Percentiles rank a stretch among this genome's conserved stretches.
Evolutionary conservation across 805 yeast genomes (phyloP).

Genomic region (Ogataea trehaloabstinens): DNA sequence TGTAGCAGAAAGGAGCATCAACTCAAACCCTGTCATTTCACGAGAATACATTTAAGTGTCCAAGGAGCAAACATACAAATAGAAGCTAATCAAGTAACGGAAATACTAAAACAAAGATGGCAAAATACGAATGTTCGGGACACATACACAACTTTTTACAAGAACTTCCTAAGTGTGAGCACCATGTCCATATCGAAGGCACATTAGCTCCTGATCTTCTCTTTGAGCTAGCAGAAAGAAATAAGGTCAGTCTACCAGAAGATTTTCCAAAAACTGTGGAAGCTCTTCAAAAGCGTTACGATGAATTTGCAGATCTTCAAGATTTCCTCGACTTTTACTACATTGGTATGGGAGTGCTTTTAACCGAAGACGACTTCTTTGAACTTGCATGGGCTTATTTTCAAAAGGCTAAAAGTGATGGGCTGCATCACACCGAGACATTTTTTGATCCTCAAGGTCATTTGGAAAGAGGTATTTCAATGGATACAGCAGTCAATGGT

Average conservation of each 20-base stretch:
- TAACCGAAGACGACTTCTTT: slow-evolving; percentile 67
- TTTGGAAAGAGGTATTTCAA: slow-evolving; percentile 58
- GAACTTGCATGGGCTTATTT: slow-evolving; percentile 78
- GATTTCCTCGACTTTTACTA: slow-evolving; percentile 79
- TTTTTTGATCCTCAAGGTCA: slow-evolving; percentile 89
- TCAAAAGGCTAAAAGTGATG: slow-evolving; percentile 54
- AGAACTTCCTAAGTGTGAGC: slow-evolving; percentile 69
- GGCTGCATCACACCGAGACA: slow-evolving; percentile 67
- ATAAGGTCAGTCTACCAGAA: slow-evolving; percentile 57
- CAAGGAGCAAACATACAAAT: no score
- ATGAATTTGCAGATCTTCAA: slow-evolving; percentile 63
- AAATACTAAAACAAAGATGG: no score
- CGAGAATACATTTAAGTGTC: no score
- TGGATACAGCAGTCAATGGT: slow-evolving; percentile 63
- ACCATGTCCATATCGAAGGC: slow-evolving; percentile 2
- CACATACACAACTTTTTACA: slow-evolving; percentile 50
- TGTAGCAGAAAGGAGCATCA: no score
- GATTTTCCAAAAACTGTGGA: slow-evolving; percentile 60
- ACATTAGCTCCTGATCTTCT: slow-evolving; percentile 25
- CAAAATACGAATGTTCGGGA: slow-evolving; percentile 31
- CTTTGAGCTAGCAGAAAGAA: slow-evolving; percentile 66
- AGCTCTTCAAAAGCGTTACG: slow-evolving; percentile 57
- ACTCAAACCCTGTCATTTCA: no score
- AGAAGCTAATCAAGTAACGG: no score
- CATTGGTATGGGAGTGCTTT: slow-evolving; percentile 76